A percentile compares a stretch with the other conserved stretches of the same genome.
phyloP scores from a whole-genome alignment of 2,329 filamentous ascomycete species.

The Colletotrichum falcatum region DNA sequence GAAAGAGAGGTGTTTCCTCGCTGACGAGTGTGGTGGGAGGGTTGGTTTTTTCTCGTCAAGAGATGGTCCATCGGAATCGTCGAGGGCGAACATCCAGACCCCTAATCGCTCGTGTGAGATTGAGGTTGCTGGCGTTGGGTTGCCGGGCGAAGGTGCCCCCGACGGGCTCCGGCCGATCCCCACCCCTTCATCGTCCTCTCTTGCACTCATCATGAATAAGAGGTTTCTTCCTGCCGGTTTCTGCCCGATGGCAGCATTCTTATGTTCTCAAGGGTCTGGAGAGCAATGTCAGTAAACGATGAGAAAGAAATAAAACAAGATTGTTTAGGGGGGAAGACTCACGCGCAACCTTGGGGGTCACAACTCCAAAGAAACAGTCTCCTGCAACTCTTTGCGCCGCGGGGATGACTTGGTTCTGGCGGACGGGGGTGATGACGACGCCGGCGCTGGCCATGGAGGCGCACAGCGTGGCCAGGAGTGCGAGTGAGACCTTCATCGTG shows the following conservation, averaged over 20 bases:
- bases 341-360: slow-evolving; percentile 71
- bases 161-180: slow-evolving; percentile 36
- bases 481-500: slow-evolving; percentile 56
- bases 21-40: not conserved
- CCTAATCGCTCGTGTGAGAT: not conserved
- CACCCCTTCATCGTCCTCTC: not conserved
- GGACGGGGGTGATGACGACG: slow-evolving; percentile 67
- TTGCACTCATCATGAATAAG: slow-evolving; percentile 11
- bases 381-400: slow-evolving; percentile 45
- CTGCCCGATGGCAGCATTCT: not conserved
- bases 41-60: not conserved
- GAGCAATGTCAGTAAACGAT: not conserved
- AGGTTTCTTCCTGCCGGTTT: not conserved
- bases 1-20: no score
- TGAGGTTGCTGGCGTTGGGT: slow-evolving; percentile 3
- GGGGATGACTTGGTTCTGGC: slow-evolving; percentile 62
- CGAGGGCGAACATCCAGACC: not conserved
- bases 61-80: slow-evolving; percentile 32
- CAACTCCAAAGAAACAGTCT: slow-evolving; percentile 68
- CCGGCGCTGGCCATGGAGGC: slow-evolving; percentile 63
- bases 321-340: slow-evolving; percentile 46
- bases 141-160: not conserved
- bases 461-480: slow-evolving; percentile 57
- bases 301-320: not conserved
- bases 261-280: slow-evolving; percentile 25